These are phyloP conservation scores for Leptographium galeiforme DNA, from an alignment of 2,329 filamentous ascomycete species.

Conservation along the genomic window DNA sequence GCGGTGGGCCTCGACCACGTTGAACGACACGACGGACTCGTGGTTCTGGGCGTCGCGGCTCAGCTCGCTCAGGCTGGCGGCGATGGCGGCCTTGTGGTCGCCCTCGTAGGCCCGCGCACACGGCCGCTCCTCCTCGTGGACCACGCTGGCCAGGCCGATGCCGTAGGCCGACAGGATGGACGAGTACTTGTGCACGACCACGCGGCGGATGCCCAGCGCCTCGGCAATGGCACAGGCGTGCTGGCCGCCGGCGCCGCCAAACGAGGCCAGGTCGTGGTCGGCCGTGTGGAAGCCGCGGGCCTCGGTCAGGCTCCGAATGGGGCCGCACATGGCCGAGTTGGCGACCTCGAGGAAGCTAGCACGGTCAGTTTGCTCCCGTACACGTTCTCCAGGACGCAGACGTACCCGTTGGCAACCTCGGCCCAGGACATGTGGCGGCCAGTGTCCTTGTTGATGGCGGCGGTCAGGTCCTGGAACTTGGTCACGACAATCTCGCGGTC, in stretches of 20 bases:
- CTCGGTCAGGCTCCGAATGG: constrained; percentile 58
- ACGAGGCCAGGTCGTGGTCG: constrained; percentile 55
- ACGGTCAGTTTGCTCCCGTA: too few relatives aligned
- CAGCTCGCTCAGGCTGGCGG: background rate
- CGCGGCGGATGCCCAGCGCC: constrained; percentile 53
- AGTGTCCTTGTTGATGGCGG: constrained; percentile 46
- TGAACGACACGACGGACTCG: constrained; percentile 47
- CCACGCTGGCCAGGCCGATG: constrained; percentile 23
- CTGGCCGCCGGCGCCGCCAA: constrained; percentile 60
- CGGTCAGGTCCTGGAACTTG: constrained; percentile 69
- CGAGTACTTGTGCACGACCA: constrained; percentile 56
- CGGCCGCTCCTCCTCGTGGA: constrained; percentile 19
- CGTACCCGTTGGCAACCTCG: constrained; percentile 20
- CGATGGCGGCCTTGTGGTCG: too few relatives aligned
- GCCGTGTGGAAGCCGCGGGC: constrained; percentile 58
- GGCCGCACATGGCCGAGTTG: constrained; percentile 57
- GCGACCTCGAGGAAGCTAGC: constrained; percentile 49
- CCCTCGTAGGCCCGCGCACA: background rate
- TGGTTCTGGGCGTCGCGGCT: constrained; percentile 41
- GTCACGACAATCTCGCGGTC: constrained; percentile 65
- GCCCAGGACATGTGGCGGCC: constrained; percentile 25
- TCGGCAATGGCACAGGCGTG: constrained; percentile 57
- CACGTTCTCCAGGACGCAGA: background rate
- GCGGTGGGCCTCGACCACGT: constrained; percentile 45
- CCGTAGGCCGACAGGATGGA: constrained; percentile 38